These are phyloP conservation scores for Ascocoryne sarcoides DNA, from an alignment of 2,329 filamentous ascomycete species.

Conservation along the genomic window DNA sequence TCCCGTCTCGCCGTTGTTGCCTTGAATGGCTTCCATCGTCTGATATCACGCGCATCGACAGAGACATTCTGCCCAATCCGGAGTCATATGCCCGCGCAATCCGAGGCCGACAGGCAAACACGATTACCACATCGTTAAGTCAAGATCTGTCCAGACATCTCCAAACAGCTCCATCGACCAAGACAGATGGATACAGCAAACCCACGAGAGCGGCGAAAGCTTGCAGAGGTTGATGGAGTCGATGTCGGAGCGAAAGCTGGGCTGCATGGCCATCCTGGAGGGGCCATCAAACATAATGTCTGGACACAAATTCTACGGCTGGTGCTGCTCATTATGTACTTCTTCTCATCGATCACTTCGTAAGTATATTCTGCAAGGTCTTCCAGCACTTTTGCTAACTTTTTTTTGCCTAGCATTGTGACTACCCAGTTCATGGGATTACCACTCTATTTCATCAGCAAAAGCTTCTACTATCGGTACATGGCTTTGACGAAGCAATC, in stretches of 20 bases:
- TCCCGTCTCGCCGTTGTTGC: no score
- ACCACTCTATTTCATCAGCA: conserved; percentile 68
- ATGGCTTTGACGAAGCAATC: conserved; percentile 82
- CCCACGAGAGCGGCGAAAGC: conserved; percentile 22
- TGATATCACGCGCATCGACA: no score
- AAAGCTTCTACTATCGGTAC: conserved; percentile 73
- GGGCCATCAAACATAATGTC: conserved; percentile 26
- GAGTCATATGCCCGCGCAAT: no score
- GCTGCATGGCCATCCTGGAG: conserved; percentile 25
- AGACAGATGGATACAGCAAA: no score
- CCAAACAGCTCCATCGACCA: no score
- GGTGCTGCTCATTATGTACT: conserved; percentile 23
- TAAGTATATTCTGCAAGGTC: conserved; percentile 13
- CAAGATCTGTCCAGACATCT: no score
- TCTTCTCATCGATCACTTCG: conserved; percentile 22
- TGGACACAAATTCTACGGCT: conserved; percentile 23
- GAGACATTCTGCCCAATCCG: no score
- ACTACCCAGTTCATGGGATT: conserved; percentile 67
- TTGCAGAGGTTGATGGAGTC: not conserved
- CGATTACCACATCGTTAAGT: no score
- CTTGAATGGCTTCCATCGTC: no score
- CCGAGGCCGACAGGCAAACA: no score
- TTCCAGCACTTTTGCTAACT: conserved; percentile 12
- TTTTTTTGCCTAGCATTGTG: conserved; percentile 42
- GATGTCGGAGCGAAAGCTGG: conserved; percentile 5